Base-by-base conservation (phyloP, 2,329 filamentous ascomycete genomes). In the Fusarium sp. region DNA sequence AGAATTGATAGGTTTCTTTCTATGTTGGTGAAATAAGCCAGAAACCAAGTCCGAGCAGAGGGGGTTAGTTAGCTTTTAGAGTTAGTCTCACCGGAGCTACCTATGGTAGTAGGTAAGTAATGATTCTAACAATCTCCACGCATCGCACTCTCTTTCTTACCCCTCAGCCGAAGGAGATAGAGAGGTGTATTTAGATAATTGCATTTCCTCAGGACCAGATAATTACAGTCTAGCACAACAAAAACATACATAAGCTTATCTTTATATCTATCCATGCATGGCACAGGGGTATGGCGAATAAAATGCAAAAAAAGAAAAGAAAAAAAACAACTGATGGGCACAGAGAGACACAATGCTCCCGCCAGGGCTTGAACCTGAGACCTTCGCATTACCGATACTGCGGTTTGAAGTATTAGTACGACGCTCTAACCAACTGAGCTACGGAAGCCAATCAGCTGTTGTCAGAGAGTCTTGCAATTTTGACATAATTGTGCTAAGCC, bases 391-490 rank as follows among this genome's bases (percentile, higher is more conserved):
- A 52, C 38, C 25, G 33, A 37, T 39, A 39, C 45, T 48, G 29
- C 45, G 32, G 41, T 41, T 27, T 46, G 49, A 25, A 52, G 49
- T 52, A 52, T 52, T 52, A 52, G 49, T 52, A 52, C 49, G 49
- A 52, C 49, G 49, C 49, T 52, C 49, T 52, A 46, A 52, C 49
- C 49, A 53, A 53, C 49, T 53, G 49, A 53, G 49, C 49, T 53
- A 47, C 50, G 43, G 44, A 45, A 51, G 48, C 48, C 48, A 44
- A 51, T 51, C 48, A 51, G 39, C 48, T 51, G 39, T 51, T 51
- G 39, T 37, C 45, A 23, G 15, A 13, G 6, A 14, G 11, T 9
- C 5, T 9, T 4, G 2, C 19, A 14, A 5, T 7, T 32, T 46
- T 14, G 21, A 17, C 2, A 6, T 9, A 15, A 37, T 42, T 49